Evolutionary conservation across 2,329 filamentous ascomycete genomes (phyloP).

Genomic region (Beauveria asiatica): DNA sequence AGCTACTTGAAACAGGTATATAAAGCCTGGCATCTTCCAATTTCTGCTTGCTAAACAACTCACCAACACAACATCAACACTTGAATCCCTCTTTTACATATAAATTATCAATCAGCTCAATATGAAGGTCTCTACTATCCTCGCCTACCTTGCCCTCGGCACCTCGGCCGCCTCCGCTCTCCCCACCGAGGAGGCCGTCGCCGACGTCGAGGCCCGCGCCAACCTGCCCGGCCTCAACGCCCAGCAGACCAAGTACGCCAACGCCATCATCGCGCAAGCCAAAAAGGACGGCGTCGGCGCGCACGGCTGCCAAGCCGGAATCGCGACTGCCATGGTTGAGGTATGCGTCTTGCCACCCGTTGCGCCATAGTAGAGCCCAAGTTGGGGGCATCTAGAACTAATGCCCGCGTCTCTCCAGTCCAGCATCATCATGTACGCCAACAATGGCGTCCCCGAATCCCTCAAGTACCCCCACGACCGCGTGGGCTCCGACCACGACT

Average conservation of each 20-base stretch:
- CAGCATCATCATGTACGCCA: constrained; percentile 16
- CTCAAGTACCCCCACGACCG: constrained; percentile 15
- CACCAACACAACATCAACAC: neutral
- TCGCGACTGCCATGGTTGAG: constrained; percentile 17
- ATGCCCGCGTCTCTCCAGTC: constrained; percentile 10
- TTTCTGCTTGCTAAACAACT: neutral
- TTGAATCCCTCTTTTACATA: neutral
- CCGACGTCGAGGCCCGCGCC: constrained; percentile 5
- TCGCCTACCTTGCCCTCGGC: constrained; percentile 6
- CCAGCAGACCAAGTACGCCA: constrained; percentile 15
- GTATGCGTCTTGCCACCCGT: constrained; percentile 1
- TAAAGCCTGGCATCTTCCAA: neutral
- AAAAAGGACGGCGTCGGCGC: constrained; percentile 13
- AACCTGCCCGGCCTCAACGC: constrained; percentile 16
- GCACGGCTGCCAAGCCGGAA: constrained; percentile 17
- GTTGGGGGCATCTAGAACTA: neutral
- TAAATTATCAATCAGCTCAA: neutral
- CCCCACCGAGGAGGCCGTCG: constrained; percentile 1
- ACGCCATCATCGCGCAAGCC: constrained; percentile 16
- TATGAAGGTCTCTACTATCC: constrained; percentile 7
- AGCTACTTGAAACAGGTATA: neutral
- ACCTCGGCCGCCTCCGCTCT: constrained; percentile 9
- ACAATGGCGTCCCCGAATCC: constrained; percentile 15
- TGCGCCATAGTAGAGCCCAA: neutral
- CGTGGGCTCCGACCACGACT: constrained; percentile 17